phyloP scores from a whole-genome alignment of 2,329 filamentous ascomycete genomes.

The Chaetomium sp. region DNA sequence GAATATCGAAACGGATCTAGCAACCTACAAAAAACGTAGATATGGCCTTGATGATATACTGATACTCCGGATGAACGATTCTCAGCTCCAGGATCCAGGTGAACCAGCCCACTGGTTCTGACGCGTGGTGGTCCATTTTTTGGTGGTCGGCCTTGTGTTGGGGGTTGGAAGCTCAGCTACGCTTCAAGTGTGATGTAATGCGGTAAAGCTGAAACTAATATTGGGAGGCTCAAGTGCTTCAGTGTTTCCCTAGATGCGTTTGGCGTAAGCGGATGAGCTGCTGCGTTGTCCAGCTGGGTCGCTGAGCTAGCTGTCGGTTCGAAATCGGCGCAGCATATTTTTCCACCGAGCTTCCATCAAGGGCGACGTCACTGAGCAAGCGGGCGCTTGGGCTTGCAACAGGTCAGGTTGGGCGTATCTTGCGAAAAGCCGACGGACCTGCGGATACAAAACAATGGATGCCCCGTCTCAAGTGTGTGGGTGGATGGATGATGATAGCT shows the following conservation, averaged over 20 bases:
- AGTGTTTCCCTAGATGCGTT: no score
- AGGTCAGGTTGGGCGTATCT: neutral
- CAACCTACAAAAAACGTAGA: constrained; percentile 26
- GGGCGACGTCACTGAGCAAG: constrained; percentile 1
- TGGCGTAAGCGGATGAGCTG: no score
- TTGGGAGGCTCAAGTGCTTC: no score
- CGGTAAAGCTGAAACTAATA: no score
- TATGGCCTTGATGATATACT: constrained; percentile 22
- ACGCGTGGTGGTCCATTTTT: constrained; percentile 10
- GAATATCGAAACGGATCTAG: neutral
- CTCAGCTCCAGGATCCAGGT: constrained; percentile 19
- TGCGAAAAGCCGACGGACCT: neutral
- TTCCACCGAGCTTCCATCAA: constrained; percentile 17
- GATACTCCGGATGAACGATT: constrained; percentile 18
- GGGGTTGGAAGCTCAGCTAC: no score
- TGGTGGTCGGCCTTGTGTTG: neutral
- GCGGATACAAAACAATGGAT: neutral
- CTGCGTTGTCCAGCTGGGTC: neutral
- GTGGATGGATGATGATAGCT: neutral
- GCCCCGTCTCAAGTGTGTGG: neutral
- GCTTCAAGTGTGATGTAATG: no score
- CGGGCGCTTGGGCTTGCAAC: no score
- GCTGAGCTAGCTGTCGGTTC: constrained; percentile 15
- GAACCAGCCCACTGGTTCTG: constrained; percentile 15
- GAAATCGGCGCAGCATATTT: constrained; percentile 13